phyloP scores from a whole-genome alignment of 441 rosid species.

The Euphorbia corollata region DNA sequence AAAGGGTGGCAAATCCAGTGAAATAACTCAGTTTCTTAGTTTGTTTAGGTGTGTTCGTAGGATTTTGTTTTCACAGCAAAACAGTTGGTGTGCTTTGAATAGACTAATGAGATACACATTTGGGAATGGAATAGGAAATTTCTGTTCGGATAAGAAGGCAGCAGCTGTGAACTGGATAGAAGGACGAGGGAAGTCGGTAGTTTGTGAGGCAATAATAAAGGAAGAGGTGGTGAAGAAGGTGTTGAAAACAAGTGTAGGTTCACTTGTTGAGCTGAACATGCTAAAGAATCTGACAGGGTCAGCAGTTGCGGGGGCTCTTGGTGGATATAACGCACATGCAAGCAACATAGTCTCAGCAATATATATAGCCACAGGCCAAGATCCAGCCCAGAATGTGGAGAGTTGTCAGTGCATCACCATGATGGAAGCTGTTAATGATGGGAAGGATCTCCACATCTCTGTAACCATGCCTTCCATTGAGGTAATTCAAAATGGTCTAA shows the following conservation, averaged over 20 bases:
- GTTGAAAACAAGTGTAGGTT: conserved; percentile 58
- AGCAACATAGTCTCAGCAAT: conserved; percentile 82
- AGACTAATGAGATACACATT: background rate
- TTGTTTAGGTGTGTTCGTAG: too few relatives aligned
- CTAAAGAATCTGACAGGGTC: conserved; percentile 39
- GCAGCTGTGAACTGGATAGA: conserved; percentile 94
- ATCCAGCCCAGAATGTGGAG: conserved; percentile 91
- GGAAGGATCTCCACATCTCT: conserved; percentile 71
- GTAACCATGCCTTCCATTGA: conserved; percentile 89
- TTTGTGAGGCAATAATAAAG: conserved; percentile 74
- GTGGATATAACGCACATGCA: conserved; percentile 94
- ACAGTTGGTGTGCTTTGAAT: background rate
- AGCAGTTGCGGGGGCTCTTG: conserved; percentile 66
- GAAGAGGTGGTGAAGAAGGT: conserved; percentile 71
- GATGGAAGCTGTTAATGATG: conserved; percentile 86
- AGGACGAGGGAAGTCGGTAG: conserved; percentile 86
- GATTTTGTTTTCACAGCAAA: background rate
- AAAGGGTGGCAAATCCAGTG: too few relatives aligned
- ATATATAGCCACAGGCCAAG: conserved; percentile 86
- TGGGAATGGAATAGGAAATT: conserved; percentile 44
- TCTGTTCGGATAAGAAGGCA: conserved; percentile 83
- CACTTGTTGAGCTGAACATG: conserved; percentile 81
- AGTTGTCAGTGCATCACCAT: conserved; percentile 90
- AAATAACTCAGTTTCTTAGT: too few relatives aligned
- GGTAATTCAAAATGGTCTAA: too few relatives aligned